Percentiles rank a stretch among this genome's conserved stretches.
phyloP scores from a whole-genome alignment of 768 basidiomycete genomes.

The Sporobolomyces roseus region DNA sequence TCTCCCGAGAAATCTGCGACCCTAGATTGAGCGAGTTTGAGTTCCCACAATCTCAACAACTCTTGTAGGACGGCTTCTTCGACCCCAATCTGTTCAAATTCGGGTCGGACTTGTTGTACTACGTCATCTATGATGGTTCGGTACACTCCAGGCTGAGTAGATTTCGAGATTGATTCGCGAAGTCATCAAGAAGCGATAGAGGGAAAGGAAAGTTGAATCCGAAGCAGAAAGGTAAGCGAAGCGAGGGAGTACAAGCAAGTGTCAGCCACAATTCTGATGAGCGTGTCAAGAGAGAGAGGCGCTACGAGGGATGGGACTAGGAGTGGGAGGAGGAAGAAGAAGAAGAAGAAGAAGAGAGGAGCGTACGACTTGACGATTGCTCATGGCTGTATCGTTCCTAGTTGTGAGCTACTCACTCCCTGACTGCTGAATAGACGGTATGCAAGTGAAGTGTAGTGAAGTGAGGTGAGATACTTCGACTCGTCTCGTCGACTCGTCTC shows the following conservation, averaged over 20 bases:
- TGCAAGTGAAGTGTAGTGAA: neutral
- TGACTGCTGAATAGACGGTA: no score
- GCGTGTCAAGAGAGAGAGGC: no score
- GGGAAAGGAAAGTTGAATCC: neutral
- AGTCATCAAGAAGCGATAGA: neutral
- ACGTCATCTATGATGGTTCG: constrained; percentile 92
- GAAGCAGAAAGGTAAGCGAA: no score
- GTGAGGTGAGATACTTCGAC: neutral
- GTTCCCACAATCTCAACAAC: constrained; percentile 96
- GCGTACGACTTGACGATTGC: constrained; percentile 29
- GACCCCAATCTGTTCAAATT: constrained; percentile 96
- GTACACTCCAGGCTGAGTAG: constrained; percentile 55
- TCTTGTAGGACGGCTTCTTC: constrained; percentile 82
- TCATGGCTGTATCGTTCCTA: constrained; percentile 22
- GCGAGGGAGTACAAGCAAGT: neutral
- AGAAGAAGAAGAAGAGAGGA: neutral
- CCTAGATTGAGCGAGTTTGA: constrained; percentile 84
- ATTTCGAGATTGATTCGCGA: neutral
- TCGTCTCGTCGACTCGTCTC: neutral
- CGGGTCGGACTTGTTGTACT: constrained; percentile 74
- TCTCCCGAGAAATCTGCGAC: constrained; percentile 79
- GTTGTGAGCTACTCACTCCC: no score
- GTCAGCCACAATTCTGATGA: neutral
- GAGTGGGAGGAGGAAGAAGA: no score
- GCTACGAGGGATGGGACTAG: no score